These are phyloP conservation scores for Pichia sp. DNA, from an alignment of 1,139 yeast genomes.

Conservation along the genomic window DNA sequence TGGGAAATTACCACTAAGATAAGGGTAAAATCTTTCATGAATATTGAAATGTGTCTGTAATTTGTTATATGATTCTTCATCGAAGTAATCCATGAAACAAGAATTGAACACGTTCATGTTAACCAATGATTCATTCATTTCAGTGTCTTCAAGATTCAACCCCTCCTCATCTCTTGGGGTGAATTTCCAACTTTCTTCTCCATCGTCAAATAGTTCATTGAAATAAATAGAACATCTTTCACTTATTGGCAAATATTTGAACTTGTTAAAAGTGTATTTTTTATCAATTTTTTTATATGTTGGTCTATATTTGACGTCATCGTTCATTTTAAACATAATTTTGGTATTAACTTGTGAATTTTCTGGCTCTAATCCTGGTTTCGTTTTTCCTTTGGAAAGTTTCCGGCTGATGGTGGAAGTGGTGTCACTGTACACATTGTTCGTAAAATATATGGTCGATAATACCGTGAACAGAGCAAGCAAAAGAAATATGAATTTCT, in stretches of 20 bases:
- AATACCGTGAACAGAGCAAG: no score
- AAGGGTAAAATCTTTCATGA: background rate
- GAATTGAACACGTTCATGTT: background rate
- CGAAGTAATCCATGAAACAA: background rate
- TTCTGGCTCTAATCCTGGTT: no score
- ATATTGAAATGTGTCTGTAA: background rate
- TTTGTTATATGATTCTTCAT: background rate
- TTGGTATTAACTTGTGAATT: no score
- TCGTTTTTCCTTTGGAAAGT: no score
- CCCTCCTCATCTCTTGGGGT: background rate
- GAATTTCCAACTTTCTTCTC: background rate
- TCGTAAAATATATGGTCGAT: no score
- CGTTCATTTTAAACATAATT: no score
- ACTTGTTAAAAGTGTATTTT: no score
- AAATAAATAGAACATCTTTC: background rate
- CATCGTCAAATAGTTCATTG: background rate
- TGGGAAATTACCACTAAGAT: conserved; percentile 14
- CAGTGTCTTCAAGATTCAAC: background rate
- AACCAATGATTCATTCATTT: background rate
- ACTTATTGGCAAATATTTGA: background rate
- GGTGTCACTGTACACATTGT: no score
- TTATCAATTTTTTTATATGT: background rate
- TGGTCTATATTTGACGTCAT: background rate
- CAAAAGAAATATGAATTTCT: no score
- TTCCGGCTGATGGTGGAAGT: no score